These are phyloP conservation scores for Ceratobasidium sp. DNA, from an alignment of 1,284 basidiomycete species.

Conservation along the genomic window DNA sequence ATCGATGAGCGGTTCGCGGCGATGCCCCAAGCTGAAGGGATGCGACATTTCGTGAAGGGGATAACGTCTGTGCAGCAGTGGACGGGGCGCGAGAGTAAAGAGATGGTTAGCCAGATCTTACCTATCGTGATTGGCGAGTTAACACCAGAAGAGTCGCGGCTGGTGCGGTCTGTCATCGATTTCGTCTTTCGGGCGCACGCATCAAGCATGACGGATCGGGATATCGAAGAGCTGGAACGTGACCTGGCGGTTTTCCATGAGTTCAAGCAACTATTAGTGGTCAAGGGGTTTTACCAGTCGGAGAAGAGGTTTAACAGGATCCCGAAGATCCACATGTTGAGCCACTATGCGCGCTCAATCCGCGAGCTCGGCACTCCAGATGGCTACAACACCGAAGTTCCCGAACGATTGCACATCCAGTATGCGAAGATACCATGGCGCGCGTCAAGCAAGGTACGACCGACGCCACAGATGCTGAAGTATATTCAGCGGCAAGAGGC, in stretches of 20 bases:
- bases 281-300: constrained; percentile 10
- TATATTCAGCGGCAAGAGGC: constrained; percentile 42
- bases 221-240: not conserved
- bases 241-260: constrained; percentile 10
- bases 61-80: constrained; percentile 4
- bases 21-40: constrained; percentile 21
- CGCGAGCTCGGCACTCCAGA: constrained; percentile 41
- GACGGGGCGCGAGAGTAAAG: constrained; percentile 27
- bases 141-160: not conserved
- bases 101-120: constrained; percentile 15
- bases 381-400: constrained; percentile 46
- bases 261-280: constrained; percentile 4
- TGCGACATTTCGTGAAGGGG: constrained; percentile 26
- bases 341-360: constrained; percentile 42
- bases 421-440: constrained; percentile 45
- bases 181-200: constrained; percentile 24
- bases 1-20: constrained; percentile 5
- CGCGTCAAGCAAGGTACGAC: constrained; percentile 38
- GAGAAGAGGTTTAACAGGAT: constrained; percentile 13
- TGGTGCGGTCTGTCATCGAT: not conserved
- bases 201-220: constrained; percentile 9
- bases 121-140: not conserved
- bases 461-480: constrained; percentile 40
- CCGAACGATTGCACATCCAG: constrained; percentile 46
- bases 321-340: constrained; percentile 44